Evolutionary conservation across 768 basidiomycete species (phyloP).

Genomic region (Tricholoma matsutake): DNA sequence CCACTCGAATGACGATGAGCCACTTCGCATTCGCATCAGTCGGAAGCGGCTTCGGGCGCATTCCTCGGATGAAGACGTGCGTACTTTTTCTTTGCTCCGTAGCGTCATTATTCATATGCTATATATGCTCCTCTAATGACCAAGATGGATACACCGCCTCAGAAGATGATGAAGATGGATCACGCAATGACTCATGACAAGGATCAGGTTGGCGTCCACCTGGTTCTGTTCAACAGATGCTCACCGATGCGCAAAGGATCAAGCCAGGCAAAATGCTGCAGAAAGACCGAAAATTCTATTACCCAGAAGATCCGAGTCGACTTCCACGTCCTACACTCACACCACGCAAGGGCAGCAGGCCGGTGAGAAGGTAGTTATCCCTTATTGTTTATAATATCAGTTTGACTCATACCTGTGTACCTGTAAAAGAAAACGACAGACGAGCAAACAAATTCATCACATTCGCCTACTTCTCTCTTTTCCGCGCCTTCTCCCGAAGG

Average conservation of each 20-base stretch:
- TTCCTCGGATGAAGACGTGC: slow-evolving; percentile 2
- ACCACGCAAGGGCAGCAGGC: background rate
- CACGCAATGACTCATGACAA: background rate
- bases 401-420: background rate
- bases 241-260: background rate
- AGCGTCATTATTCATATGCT: background rate
- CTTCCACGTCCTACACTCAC: background rate
- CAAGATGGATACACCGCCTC: background rate
- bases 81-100: background rate
- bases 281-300: background rate
- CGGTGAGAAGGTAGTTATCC: background rate
- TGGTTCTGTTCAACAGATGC: background rate
- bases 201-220: background rate
- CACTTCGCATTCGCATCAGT: background rate
- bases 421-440: background rate
- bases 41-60: background rate
- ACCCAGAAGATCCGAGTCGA: background rate
- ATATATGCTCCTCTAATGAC: background rate
- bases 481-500: background rate
- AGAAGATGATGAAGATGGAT: background rate
- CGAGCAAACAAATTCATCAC: background rate
- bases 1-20: background rate
- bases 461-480: background rate
- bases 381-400: background rate
- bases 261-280: background rate